Evolutionary conservation across 768 basidiomycete genomes (phyloP).

Genomic region (Lactarius evosmus): DNA sequence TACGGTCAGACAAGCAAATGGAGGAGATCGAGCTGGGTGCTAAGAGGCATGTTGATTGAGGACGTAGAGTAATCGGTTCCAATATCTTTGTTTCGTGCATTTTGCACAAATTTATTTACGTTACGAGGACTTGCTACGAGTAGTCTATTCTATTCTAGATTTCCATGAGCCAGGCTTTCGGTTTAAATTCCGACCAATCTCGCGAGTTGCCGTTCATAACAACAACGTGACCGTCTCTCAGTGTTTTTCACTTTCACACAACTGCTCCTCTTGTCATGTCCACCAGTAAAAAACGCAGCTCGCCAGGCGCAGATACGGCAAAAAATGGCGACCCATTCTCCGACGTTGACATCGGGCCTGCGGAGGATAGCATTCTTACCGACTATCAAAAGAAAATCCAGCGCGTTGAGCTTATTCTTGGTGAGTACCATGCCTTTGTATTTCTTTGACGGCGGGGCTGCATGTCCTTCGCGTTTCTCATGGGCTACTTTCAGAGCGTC

Average conservation of each 20-base stretch:
- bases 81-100: background rate
- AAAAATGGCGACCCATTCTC: slow-evolving; percentile 57
- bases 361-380: slow-evolving; percentile 66
- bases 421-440: slow-evolving; percentile 42
- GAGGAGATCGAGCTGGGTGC: slow-evolving; percentile 82
- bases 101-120: slow-evolving; percentile 9
- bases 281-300: slow-evolving; percentile 62
- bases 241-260: slow-evolving; percentile 19
- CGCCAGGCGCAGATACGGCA: slow-evolving; percentile 74
- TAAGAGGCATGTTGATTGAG: slow-evolving; percentile 73
- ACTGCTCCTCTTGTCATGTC: slow-evolving; percentile 33
- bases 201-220: slow-evolving; percentile 20
- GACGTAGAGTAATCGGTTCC: background rate
- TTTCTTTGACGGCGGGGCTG: background rate
- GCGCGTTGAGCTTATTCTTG: slow-evolving; percentile 67
- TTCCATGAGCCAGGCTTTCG: slow-evolving; percentile 1
- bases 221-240: slow-evolving; percentile 1
- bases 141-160: slow-evolving; percentile 13
- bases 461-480: slow-evolving; percentile 14
- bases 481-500: slow-evolving; percentile 50
- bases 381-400: slow-evolving; percentile 64
- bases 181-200: slow-evolving; percentile 23
- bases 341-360: slow-evolving; percentile 65
- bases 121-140: background rate
- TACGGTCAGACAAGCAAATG: slow-evolving; percentile 38